Conservation (phyloP, 768 basidiomycete species). For the Tulasnella sp. region DNA sequence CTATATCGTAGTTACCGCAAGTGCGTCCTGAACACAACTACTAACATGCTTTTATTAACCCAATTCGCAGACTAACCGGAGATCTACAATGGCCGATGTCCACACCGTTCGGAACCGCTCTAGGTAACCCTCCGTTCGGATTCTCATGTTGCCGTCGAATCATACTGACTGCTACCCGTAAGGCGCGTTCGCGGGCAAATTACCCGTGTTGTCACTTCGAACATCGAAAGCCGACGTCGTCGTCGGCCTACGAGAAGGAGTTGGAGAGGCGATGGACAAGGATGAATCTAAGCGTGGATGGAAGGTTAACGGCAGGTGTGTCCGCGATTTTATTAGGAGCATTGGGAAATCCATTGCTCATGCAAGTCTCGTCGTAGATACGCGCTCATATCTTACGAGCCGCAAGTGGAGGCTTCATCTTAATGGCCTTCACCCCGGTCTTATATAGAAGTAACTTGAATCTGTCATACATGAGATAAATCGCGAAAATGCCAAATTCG, state of each 20-base stretch:
- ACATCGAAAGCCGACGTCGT: slow-evolving; percentile 96
- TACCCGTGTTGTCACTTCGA: slow-evolving; percentile 74
- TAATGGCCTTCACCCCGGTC: too few species aligned
- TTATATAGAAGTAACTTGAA: too few species aligned
- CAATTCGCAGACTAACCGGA: slow-evolving; percentile 58
- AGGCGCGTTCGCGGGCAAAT: slow-evolving; percentile 70
- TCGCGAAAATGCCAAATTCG: too few species aligned
- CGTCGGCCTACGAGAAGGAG: slow-evolving; percentile 62
- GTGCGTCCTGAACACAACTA: slow-evolving; percentile 34
- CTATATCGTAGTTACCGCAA: slow-evolving; percentile 59
- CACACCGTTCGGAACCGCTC: slow-evolving; percentile 59
- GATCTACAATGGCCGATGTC: slow-evolving; percentile 82
- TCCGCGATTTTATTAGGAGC: background rate
- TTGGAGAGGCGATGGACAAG: slow-evolving; percentile 56
- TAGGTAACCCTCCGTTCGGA: too few species aligned
- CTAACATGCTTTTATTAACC: slow-evolving; percentile 10
- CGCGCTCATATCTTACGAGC: too few species aligned
- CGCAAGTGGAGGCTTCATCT: too few species aligned
- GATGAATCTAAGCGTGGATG: slow-evolving; percentile 49
- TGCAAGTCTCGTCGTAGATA: too few species aligned
- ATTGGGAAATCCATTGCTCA: too few species aligned
- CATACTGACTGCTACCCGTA: background rate
- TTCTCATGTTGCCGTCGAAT: too few species aligned
- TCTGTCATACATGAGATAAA: too few species aligned
- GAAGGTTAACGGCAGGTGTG: slow-evolving; percentile 68